These are phyloP conservation scores for Carex arenaria DNA, from an alignment of 202 grass and related monocot genomes.

Conservation along the genomic window DNA sequence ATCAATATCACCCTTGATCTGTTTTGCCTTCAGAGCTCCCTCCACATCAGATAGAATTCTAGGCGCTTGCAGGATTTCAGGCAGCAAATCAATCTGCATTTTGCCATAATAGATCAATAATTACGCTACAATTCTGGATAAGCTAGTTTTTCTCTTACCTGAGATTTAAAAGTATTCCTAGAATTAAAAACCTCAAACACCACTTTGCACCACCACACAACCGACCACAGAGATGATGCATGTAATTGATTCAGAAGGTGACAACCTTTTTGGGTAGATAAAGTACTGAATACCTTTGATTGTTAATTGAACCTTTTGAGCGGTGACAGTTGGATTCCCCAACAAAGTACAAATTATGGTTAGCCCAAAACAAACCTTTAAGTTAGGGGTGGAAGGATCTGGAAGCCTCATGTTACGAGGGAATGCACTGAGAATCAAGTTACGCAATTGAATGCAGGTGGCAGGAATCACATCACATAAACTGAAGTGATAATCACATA, in stretches of 20 bases:
- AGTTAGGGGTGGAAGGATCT: conserved; percentile 89
- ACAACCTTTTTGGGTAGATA: neutral
- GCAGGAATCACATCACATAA: conserved; percentile 96
- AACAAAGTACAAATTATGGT: neutral
- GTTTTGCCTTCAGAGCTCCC: conserved; percentile 70
- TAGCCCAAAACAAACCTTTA: conserved; percentile 58
- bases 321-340: neutral
- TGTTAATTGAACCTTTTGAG: neutral
- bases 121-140: neutral
- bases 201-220: neutral
- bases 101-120: conserved; percentile 5
- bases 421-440: conserved; percentile 96
- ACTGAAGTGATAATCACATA: conserved; percentile 98
- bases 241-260: neutral
- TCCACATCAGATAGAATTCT: conserved; percentile 94
- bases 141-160: neutral
- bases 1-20: conserved; percentile 81
- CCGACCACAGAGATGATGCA: neutral
- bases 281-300: neutral
- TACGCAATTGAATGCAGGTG: conserved; percentile 97
- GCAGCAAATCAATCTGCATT: conserved; percentile 84
- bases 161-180: neutral
- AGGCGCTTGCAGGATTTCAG: conserved; percentile 76
- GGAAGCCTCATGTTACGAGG: conserved; percentile 98
- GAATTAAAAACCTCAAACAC: neutral